phyloP scores from a whole-genome alignment of 1,284 basidiomycete species.

The Polyporus tsugae region DNA sequence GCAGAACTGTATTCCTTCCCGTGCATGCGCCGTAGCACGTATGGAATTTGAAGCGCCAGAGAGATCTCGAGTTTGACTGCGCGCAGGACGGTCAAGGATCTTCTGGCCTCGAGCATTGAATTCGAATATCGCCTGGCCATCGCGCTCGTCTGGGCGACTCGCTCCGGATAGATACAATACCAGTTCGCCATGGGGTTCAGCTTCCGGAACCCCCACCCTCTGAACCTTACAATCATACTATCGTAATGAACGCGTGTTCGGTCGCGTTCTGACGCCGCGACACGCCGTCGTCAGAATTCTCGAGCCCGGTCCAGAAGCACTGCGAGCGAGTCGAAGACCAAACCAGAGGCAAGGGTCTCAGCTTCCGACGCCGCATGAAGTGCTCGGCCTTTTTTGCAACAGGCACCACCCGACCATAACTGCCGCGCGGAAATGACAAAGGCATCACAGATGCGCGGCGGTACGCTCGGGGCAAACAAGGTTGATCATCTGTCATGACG shows the following conservation, averaged over 20 bases:
- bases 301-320: slow-evolving; percentile 2
- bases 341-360: neutral
- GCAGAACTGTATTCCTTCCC: neutral
- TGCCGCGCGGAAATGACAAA: neutral
- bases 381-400: neutral
- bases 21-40: neutral
- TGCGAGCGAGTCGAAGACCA: neutral
- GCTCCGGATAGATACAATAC: slow-evolving; percentile 2
- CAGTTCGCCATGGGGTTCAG: neutral
- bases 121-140: neutral
- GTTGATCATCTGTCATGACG: slow-evolving; percentile 21
- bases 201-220: neutral
- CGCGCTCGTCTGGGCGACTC: slow-evolving; percentile 1
- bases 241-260: neutral
- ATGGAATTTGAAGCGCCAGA: neutral
- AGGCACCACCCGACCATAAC: neutral
- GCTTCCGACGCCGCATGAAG: neutral
- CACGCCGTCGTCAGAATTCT: slow-evolving; percentile 1
- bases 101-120: neutral
- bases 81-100: neutral
- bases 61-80: neutral
- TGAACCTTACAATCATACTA: slow-evolving; percentile 9
- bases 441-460: neutral
- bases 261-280: neutral
- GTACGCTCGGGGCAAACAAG: slow-evolving; percentile 10